Evolutionary conservation across 805 yeast genomes (phyloP), one percentile per base, ranked within the genome.

Genomic region (Cyberlindnera meyerae): DNA sequence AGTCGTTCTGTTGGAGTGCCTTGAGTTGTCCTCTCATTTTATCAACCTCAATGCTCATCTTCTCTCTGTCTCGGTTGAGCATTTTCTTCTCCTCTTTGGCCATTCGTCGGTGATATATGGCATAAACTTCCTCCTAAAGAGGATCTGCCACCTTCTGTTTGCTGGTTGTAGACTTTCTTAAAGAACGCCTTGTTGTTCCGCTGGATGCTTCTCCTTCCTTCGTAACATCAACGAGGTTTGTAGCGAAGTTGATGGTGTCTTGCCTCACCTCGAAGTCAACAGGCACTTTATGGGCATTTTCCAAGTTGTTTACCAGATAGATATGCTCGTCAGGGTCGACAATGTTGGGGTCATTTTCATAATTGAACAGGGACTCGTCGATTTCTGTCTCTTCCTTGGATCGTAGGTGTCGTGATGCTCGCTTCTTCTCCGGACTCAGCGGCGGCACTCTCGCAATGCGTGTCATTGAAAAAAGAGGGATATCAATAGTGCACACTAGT

Each of bases 21-120:
- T 68, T 65, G 16, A 65, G 57, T 31, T 77, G 70, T 13, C 44
- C 29, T 15, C 36, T 44, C 44, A 67, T 51, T 31, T 65, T 70
- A 42, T 79, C 83, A 24, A 73, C 71, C 45, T 82, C 89, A 5
- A 63, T 52, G 28, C 67, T 52, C 25, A 77, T 63, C 40, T 70
- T 65, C 31, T 66, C 70, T n/a, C 74, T 61, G 46, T 83, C 93
- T 5, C 70, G 60, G 34, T 55, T 55, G 21, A 45, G 24, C 71
- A 79, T 76, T 27, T 71, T 66, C 48, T 72, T 71, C 56, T 82
- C 93, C 34, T 78, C 81, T 36, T 74, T 73, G 47, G 73, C 81
- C 75, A 79, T 73, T 17, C 75, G 62, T 27, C 68, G 63, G 57
- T 82, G 86, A 48, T 71, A 72, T 9, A 61, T 42, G 21, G 54